Percentiles rank a stretch among this genome's conserved stretches.
Evolutionary conservation across 2,329 filamentous ascomycete genomes (phyloP).

Genomic region (Cordyceps farinosa): DNA sequence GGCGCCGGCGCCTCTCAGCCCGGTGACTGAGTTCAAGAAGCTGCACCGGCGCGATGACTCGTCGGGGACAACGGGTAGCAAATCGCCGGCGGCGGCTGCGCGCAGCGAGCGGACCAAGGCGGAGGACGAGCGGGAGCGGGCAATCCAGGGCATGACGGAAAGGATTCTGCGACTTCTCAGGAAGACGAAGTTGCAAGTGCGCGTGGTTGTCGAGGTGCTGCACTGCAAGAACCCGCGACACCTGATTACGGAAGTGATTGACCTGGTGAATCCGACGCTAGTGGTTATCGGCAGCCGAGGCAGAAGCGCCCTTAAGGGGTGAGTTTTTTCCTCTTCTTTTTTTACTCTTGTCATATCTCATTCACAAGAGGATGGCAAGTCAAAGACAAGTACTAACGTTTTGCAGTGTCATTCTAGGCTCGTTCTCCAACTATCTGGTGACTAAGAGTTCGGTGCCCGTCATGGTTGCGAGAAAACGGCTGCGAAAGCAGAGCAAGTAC

Average conservation of each 20-base stretch:
- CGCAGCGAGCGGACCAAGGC: conserved; percentile 53
- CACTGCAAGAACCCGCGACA: conserved; percentile 98
- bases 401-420: conserved; percentile 81
- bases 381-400: not conserved
- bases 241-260: conserved; percentile 95
- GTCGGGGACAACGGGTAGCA: conserved; percentile 33
- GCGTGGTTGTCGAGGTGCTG: conserved; percentile 91
- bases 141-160: conserved; percentile 79
- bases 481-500: conserved; percentile 82
- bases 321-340: conserved; percentile 35
- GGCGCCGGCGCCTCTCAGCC: conserved; percentile 29
- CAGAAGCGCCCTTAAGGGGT: conserved; percentile 90
- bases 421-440: conserved; percentile 95
- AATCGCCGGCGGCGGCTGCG: conserved; percentile 47
- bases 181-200: conserved; percentile 88
- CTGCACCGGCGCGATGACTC: conserved; percentile 29
- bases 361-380: not conserved
- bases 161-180: conserved; percentile 80
- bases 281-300: conserved; percentile 92
- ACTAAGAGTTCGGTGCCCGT: conserved; percentile 96
- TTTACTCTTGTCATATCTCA: not conserved
- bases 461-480: conserved; percentile 91
- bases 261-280: conserved; percentile 83
- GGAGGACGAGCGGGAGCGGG: conserved; percentile 76
- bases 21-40: conserved; percentile 34